These are phyloP conservation scores for Aspergillus spinulosporus DNA, from an alignment of 2,329 filamentous ascomycete species.

Conservation along the genomic window DNA sequence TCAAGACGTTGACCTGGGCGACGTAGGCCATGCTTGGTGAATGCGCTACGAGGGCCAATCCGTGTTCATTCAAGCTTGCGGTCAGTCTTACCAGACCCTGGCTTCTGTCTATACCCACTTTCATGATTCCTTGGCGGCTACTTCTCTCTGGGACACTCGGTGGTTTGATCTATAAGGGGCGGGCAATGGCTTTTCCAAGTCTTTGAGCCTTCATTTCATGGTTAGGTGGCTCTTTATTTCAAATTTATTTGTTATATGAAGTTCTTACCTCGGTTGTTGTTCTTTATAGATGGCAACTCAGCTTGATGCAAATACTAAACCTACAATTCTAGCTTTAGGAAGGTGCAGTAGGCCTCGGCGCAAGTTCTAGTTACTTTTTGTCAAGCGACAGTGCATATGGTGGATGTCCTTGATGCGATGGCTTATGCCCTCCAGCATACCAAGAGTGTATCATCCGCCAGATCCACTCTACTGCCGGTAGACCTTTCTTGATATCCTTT, in stretches of 20 bases:
- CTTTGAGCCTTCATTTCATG: not conserved
- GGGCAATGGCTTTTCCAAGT: not conserved
- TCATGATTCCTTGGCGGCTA: not conserved
- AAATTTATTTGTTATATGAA: not conserved
- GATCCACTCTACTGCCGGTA: no score
- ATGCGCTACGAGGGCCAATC: not conserved
- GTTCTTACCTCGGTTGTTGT: not conserved
- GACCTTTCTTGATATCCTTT: no score
- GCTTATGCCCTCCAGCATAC: no score
- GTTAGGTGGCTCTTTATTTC: not conserved
- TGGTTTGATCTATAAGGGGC: not conserved
- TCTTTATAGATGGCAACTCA: no score
- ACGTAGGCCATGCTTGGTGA: slow-evolving; percentile 26
- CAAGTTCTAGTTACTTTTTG: no score
- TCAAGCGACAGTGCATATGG: no score
- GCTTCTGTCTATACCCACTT: not conserved
- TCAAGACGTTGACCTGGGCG: slow-evolving; percentile 36
- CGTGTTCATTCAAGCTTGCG: not conserved
- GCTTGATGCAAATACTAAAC: no score
- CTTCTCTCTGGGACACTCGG: not conserved
- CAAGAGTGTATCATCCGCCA: no score
- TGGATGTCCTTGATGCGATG: no score
- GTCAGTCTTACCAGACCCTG: not conserved
- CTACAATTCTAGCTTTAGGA: no score
- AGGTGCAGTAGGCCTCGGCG: no score